Percentiles rank a stretch among this genome's conserved stretches.
Evolutionary conservation across 2,329 filamentous ascomycete genomes (phyloP).

Genomic region (Diaporthe caulivora): DNA sequence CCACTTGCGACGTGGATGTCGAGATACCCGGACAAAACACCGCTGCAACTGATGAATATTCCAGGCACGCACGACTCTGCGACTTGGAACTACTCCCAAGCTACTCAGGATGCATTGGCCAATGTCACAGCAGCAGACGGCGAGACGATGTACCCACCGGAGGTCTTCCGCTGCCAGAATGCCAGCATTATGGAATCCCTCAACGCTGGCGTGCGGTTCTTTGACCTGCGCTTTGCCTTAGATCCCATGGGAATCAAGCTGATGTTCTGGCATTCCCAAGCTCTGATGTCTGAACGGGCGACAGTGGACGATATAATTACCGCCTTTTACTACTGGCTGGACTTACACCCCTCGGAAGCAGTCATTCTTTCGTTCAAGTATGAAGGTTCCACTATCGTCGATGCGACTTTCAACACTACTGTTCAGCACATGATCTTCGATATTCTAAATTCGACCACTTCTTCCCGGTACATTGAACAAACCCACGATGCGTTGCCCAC

Average conservation of each 20-base stretch:
- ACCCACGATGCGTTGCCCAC: conserved; percentile 62
- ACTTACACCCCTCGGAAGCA: conserved; percentile 57
- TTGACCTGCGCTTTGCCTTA: conserved; percentile 63
- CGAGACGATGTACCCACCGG: conserved; percentile 45
- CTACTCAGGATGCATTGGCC: conserved; percentile 54
- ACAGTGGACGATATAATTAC: conserved; percentile 59
- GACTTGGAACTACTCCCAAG: conserved; percentile 63
- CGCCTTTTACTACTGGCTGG: conserved; percentile 62
- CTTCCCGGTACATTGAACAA: conserved; percentile 57
- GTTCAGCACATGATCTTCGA: conserved; percentile 55
- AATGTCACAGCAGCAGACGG: conserved; percentile 55
- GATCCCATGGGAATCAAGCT: conserved; percentile 58
- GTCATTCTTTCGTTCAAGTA: conserved; percentile 62
- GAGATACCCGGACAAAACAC: conserved; percentile 54
- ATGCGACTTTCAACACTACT: conserved; percentile 49
- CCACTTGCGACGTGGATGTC: conserved; percentile 59
- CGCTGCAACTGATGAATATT: conserved; percentile 60
- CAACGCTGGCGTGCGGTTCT: conserved; percentile 60
- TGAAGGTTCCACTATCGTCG: conserved; percentile 52
- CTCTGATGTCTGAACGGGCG: conserved; percentile 57
- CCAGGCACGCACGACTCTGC: conserved; percentile 64
- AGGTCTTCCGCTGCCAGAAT: conserved; percentile 58
- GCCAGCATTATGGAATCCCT: conserved; percentile 53
- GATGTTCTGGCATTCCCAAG: conserved; percentile 62
- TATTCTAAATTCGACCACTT: conserved; percentile 53